Conservation (phyloP, 225 moss, liverwort and hornwort species). For the Sphagnum tenellum region DNA sequence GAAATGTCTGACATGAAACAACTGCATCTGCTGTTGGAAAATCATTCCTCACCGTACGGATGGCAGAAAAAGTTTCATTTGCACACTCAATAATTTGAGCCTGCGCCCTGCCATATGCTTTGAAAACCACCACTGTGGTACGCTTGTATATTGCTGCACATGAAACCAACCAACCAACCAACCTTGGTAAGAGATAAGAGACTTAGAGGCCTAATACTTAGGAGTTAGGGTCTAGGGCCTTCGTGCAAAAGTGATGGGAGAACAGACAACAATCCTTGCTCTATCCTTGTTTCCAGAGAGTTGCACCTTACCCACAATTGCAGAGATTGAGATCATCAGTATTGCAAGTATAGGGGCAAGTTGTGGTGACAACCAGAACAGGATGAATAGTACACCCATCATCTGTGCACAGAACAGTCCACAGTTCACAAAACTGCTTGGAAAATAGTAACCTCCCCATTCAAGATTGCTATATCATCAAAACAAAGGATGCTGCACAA, state of each 20-base stretch:
- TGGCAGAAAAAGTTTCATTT: constrained; percentile 89
- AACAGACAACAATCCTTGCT: too few species aligned
- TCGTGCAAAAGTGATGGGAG: too few species aligned
- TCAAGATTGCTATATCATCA: too few species aligned
- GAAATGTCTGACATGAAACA: too few species aligned
- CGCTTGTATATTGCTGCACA: constrained; percentile 91
- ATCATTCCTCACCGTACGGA: constrained; percentile 60
- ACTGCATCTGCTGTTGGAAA: too few species aligned
- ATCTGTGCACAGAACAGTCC: constrained; percentile 35
- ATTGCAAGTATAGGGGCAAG: constrained; percentile 85
- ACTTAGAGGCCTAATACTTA: background rate
- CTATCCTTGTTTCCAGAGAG: too few species aligned
- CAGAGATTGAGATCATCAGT: constrained; percentile 86
- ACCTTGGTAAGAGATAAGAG: too few species aligned
- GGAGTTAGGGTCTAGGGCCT: too few species aligned
- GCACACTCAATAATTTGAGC: constrained; percentile 84
- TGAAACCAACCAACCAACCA: background rate
- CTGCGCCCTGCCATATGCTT: constrained; percentile 77
- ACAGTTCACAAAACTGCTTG: background rate
- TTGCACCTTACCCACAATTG: constrained; percentile 66
- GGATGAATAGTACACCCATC: constrained; percentile 64
- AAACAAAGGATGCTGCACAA: too few species aligned
- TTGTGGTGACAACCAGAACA: constrained; percentile 70
- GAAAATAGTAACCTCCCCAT: background rate
- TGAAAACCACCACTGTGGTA: constrained; percentile 82